These are phyloP conservation scores for Grosmannia penicillata DNA, from an alignment of 2,329 filamentous ascomycete species.

Conservation along the genomic window DNA sequence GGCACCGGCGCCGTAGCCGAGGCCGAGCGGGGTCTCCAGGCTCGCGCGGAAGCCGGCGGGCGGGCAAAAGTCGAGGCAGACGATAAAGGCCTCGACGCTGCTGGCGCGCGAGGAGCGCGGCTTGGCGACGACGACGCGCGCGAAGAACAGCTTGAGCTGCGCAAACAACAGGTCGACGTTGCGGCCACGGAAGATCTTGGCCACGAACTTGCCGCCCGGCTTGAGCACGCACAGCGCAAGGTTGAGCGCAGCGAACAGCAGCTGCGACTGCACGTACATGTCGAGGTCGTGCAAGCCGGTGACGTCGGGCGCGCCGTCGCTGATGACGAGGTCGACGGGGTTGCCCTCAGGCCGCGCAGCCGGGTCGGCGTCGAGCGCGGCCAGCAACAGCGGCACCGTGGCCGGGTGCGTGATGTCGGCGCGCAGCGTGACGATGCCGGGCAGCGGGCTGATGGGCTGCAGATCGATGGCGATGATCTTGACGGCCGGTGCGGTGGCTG, in stretches of 20 bases:
- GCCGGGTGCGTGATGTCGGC: conserved; percentile 96
- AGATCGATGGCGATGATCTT: conserved; percentile 94
- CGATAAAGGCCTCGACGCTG: conserved; percentile 92
- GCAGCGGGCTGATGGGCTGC: conserved; percentile 86
- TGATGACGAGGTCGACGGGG: conserved; percentile 85
- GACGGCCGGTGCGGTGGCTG: conserved; percentile 46
- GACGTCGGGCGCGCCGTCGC: conserved; percentile 90
- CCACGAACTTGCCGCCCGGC: conserved; percentile 89
- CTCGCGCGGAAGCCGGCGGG: conserved; percentile 63
- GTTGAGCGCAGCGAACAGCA: conserved; percentile 88
- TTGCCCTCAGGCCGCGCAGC: conserved; percentile 36
- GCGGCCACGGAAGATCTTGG: conserved; percentile 90
- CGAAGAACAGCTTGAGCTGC: conserved; percentile 84
- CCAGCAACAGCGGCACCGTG: conserved; percentile 77
- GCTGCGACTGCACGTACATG: conserved; percentile 93
- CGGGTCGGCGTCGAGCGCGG: conserved; percentile 60
- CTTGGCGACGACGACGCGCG: conserved; percentile 78
- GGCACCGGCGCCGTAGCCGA: conserved; percentile 25
- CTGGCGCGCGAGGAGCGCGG: conserved; percentile 89
- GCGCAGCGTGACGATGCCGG: conserved; percentile 81
- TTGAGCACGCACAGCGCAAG: conserved; percentile 75
- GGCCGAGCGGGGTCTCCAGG: conserved; percentile 59
- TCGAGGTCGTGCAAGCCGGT: conserved; percentile 94
- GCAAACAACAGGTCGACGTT: conserved; percentile 94
- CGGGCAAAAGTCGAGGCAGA: conserved; percentile 78